Evolutionary conservation across 768 basidiomycete species (phyloP).

Genomic region (Boletus pseudopeckii): DNA sequence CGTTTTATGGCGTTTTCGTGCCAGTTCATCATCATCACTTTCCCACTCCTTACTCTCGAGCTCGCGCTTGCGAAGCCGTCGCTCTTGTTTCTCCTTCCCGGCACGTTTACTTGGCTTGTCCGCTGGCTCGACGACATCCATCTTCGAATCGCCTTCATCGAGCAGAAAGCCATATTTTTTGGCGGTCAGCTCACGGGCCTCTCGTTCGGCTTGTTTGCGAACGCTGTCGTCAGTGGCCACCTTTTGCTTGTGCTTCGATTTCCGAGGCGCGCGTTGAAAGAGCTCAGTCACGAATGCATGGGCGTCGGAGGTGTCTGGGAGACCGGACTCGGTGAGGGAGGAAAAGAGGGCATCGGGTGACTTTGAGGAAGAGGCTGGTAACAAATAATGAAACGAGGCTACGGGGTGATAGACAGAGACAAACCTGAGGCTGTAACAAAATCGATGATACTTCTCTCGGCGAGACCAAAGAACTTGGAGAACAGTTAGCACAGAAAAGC

Average conservation of each 20-base stretch:
- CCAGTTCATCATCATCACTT: conserved; percentile 82
- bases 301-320: conserved; percentile 77
- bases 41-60: conserved; percentile 84
- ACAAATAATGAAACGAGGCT: not conserved
- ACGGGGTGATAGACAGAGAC: conserved; percentile 10
- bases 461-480: conserved; percentile 72
- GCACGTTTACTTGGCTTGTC: conserved; percentile 24
- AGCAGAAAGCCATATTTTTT: conserved; percentile 79
- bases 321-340: conserved; percentile 71
- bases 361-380: conserved; percentile 72
- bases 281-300: conserved; percentile 79
- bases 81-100: conserved; percentile 54
- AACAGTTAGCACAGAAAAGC: not conserved
- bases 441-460: conserved; percentile 81
- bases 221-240: conserved; percentile 38
- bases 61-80: conserved; percentile 76
- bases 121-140: conserved; percentile 38
- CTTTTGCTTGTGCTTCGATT: conserved; percentile 64
- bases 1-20: conserved; percentile 58
- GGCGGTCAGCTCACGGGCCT: conserved; percentile 61
- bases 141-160: conserved; percentile 72
- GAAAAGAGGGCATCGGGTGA: conserved; percentile 73
- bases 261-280: conserved; percentile 72
- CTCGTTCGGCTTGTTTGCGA: conserved; percentile 71
- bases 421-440: conserved; percentile 84